These are phyloP conservation scores for Cercospora sp. DNA, from an alignment of 2,329 filamentous ascomycete species.

Conservation along the genomic window DNA sequence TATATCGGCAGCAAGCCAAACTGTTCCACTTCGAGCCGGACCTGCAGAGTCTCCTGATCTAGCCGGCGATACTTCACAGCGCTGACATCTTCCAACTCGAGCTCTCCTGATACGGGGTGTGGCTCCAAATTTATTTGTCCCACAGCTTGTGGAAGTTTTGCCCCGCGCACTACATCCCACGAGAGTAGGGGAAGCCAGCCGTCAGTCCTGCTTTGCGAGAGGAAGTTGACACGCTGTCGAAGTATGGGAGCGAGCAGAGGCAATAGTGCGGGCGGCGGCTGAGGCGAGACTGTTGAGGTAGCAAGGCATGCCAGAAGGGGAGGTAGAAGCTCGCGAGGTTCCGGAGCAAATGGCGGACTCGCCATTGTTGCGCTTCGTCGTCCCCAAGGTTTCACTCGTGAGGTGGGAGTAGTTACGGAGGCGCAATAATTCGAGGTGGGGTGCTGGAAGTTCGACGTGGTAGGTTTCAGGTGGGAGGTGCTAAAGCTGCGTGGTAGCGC, in stretches of 20 bases:
- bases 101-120: constrained; percentile 78
- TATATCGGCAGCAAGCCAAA: constrained; percentile 65
- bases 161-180: constrained; percentile 62
- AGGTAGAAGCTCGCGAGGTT: constrained; percentile 58
- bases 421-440: neutral
- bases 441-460: neutral
- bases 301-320: constrained; percentile 65
- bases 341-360: constrained; percentile 51
- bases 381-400: neutral
- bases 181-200: constrained; percentile 70
- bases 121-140: constrained; percentile 67
- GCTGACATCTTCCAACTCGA: constrained; percentile 70
- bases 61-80: constrained; percentile 65
- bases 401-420: neutral
- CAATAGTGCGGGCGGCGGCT: constrained; percentile 61
- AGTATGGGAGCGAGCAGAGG: constrained; percentile 64
- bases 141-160: constrained; percentile 62
- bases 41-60: constrained; percentile 73
- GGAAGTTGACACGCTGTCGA: constrained; percentile 62
- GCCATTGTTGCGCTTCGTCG: constrained; percentile 49
- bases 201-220: constrained; percentile 54
- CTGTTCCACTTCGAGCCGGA: constrained; percentile 61
- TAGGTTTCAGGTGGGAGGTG: neutral
- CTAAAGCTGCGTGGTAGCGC: neutral
- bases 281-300: constrained; percentile 59